Conservation (phyloP, 2,329 filamentous ascomycete species). For the Fusarium tjaetaba region DNA sequence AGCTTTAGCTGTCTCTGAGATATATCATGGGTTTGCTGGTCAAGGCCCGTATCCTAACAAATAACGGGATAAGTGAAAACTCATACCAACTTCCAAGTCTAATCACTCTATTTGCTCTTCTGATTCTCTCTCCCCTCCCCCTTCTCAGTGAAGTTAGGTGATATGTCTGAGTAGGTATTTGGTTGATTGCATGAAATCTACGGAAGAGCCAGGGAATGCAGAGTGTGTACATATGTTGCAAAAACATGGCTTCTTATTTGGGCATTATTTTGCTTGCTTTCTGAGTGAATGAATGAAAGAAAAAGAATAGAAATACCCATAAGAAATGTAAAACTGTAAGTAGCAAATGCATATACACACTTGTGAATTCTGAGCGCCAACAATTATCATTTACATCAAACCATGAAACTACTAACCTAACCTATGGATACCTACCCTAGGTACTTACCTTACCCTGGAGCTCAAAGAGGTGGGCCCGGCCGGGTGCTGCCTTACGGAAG, state of each 20-base stretch:
- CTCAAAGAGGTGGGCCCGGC: background rate
- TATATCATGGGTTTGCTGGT: background rate
- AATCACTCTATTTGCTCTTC: background rate
- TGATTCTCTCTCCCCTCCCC: background rate
- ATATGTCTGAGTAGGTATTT: background rate
- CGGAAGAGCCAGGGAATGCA: background rate
- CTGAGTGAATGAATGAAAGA: too few relatives aligned
- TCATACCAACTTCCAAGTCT: background rate
- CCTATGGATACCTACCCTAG: too few relatives aligned
- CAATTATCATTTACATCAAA: background rate
- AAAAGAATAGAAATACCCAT: background rate
- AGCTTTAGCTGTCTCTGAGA: background rate
- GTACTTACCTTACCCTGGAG: constrained; percentile 5
- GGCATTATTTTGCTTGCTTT: background rate
- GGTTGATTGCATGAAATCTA: background rate
- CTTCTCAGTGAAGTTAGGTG: background rate
- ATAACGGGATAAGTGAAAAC: background rate
- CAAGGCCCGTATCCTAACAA: background rate
- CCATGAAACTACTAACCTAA: background rate
- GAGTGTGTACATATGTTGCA: background rate
- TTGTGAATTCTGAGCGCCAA: background rate
- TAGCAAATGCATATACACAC: background rate
- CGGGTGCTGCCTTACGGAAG: background rate
- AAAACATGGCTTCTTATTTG: background rate
- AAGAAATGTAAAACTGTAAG: background rate